Base-by-base conservation (phyloP, 371 early-diverging fungal species). In the Actinomortierella ambigua region DNA sequence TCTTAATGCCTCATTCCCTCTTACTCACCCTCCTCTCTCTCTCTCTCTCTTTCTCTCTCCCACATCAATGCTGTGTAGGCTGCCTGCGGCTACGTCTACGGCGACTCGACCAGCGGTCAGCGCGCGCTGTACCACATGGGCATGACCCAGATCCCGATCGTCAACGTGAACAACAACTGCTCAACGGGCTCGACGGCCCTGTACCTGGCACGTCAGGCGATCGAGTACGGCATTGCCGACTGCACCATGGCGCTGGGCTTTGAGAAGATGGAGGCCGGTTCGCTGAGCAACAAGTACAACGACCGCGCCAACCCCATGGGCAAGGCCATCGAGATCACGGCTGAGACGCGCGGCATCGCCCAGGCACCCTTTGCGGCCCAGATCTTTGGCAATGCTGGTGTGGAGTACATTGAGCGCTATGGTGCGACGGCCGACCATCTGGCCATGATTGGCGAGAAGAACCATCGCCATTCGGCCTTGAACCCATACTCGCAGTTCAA, bases 81-180 rank as follows among this genome's bases (percentile, higher is more conserved):
- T 44, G 69, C 80, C n/a, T 82, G 78, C 29, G 88, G 87, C 23
- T 88, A 85, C 67, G 79, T 79, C 53, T 87, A 82, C 57, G 89
- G 87, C 51, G 93, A 93, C 62, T 85, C 85, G 28, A 88, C 90
- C 1, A 82, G 82, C 34, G 93, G 92, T 18, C 91, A 93, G 79
- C 84, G 93, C 46, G 85, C 86, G 2, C 64, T 91, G 27, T 89
- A 89, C 62, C 88, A 85, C 60, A 77, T 89, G 18, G 89, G 88
- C 17, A 85, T 85, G 87, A 86, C 87, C 20, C 85, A 84, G 71
- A 80, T 82, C 56, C 83, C 82, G 39, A 79, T 83, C 69, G 61
- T 83, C 63, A 93, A 93, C 61, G 90, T 90, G 64, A 91, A 91
- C 77, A 93, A 91, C 84, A 90, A 91, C 78, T 90, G 93, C 73